phyloP scores from a whole-genome alignment of 768 basidiomycete species.

The Boletus sensibilis region DNA sequence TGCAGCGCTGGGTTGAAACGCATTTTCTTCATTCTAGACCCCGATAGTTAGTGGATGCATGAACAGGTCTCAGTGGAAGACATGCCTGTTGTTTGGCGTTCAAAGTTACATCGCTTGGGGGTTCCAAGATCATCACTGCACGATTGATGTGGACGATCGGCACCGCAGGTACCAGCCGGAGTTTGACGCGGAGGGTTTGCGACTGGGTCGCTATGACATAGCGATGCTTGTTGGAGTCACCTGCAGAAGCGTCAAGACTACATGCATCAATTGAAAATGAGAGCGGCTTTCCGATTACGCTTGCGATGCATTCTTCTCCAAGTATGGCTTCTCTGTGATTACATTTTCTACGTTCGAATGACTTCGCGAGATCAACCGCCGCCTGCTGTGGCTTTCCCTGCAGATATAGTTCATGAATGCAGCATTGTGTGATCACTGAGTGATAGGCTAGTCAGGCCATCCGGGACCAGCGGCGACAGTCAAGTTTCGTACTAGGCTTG shows the following conservation, averaged over 20 bases:
- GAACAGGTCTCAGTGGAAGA: not conserved
- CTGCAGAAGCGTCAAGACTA: slow-evolving; percentile 36
- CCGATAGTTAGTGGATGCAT: not conserved
- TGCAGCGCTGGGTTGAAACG: slow-evolving; percentile 49
- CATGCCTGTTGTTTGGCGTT: slow-evolving; percentile 61
- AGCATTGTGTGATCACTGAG: slow-evolving; percentile 98
- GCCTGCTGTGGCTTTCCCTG: slow-evolving; percentile 71
- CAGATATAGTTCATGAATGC: slow-evolving; percentile 90
- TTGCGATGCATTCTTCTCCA: slow-evolving; percentile 78
- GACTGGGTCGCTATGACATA: slow-evolving; percentile 90
- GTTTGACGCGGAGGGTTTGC: slow-evolving; percentile 59
- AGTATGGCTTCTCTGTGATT: slow-evolving; percentile 89
- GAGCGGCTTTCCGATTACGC: slow-evolving; percentile 65
- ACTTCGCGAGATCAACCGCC: slow-evolving; percentile 86
- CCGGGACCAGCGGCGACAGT: slow-evolving; percentile 4
- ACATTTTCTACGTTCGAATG: slow-evolving; percentile 90
- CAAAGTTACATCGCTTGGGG: slow-evolving; percentile 78
- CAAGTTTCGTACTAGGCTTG: slow-evolving; percentile 76
- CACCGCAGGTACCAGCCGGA: slow-evolving; percentile 77
- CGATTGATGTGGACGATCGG: slow-evolving; percentile 92
- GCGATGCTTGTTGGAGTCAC: slow-evolving; percentile 84
- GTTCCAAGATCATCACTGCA: slow-evolving; percentile 90
- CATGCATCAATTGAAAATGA: not conserved
- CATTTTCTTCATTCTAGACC: slow-evolving; percentile 62
- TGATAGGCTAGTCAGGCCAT: slow-evolving; percentile 42